Evolutionary conservation across 371 early-diverging fungal genomes (phyloP).

Genomic region (Mucor saturninus): DNA sequence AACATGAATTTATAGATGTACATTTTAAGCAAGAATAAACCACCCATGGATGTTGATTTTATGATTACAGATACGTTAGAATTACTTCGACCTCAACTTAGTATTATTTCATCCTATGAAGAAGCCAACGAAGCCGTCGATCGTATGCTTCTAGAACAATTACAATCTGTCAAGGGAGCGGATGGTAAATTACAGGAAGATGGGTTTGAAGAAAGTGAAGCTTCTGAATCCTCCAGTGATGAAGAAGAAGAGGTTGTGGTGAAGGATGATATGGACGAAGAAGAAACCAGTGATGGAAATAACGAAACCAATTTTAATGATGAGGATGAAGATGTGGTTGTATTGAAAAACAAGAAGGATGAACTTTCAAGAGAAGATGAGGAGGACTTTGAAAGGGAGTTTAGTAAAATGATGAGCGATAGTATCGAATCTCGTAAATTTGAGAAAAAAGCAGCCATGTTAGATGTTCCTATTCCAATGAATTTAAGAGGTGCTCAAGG

Average conservation of each 20-base stretch:
- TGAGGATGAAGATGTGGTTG: slow-evolving; percentile 62
- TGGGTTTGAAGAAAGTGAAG: slow-evolving; percentile 47
- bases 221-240: slow-evolving; percentile 35
- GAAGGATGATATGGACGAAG: slow-evolving; percentile 30
- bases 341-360: slow-evolving; percentile 53
- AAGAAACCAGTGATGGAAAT: slow-evolving; percentile 4
- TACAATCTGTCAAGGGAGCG: slow-evolving; percentile 52
- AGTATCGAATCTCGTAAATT: slow-evolving; percentile 80
- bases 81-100: slow-evolving; percentile 70
- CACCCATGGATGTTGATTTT: slow-evolving; percentile 92
- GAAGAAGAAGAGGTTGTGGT: slow-evolving; percentile 51
- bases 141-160: slow-evolving; percentile 55
- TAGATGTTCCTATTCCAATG: slow-evolving; percentile 87
- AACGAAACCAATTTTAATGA: slow-evolving; percentile 12
- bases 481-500: slow-evolving; percentile 59
- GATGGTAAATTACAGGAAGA: slow-evolving; percentile 49
- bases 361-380: slow-evolving; percentile 55
- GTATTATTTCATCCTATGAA: slow-evolving; percentile 69
- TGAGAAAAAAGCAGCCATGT: slow-evolving; percentile 72
- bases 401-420: slow-evolving; percentile 82
- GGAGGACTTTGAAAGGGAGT: slow-evolving; percentile 79
- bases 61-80: slow-evolving; percentile 84
- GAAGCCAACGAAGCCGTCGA: slow-evolving; percentile 81
- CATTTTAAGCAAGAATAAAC: slow-evolving; percentile 75
- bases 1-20: slow-evolving; percentile 69